Conservation (phyloP, 2,329 filamentous ascomycete genomes). For the Meredithiella fracta region DNA sequence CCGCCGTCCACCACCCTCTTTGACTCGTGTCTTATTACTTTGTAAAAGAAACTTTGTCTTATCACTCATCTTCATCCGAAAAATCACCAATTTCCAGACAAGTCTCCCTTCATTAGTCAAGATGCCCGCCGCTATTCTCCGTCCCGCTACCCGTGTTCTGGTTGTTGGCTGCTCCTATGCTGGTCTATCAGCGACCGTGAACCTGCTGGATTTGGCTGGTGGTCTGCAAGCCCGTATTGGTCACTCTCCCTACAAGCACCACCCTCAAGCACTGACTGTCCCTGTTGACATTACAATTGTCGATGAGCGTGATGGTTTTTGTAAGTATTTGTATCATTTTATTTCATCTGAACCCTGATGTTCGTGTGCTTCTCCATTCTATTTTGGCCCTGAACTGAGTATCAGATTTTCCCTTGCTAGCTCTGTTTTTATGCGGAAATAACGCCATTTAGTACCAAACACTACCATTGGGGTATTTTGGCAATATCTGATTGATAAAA, state of each 20-base stretch:
- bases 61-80: not conserved
- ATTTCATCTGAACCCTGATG: not conserved
- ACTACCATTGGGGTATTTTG: not conserved
- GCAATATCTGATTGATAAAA: not conserved
- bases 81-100: not conserved
- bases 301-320: conserved; percentile 71
- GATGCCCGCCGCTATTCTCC: conserved; percentile 22
- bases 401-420: not conserved
- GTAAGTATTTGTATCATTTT: conserved; percentile 29
- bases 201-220: conserved; percentile 48
- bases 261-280: conserved; percentile 29
- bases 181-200: conserved; percentile 50
- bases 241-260: conserved; percentile 23
- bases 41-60: not conserved
- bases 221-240: conserved; percentile 35
- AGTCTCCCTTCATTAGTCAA: not conserved
- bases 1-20: not conserved
- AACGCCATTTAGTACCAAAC: not conserved
- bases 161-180: conserved; percentile 57
- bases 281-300: conserved; percentile 55
- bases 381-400: not conserved
- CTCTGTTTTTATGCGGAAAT: not conserved
- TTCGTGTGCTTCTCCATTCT: too few relatives aligned
- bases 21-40: not conserved
- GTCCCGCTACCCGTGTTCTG: conserved; percentile 32